Percentiles rank a stretch among this genome's conserved stretches.
phyloP scores from a whole-genome alignment of 495 filamentous ascomycete genomes.

The Trichoderma virens region DNA sequence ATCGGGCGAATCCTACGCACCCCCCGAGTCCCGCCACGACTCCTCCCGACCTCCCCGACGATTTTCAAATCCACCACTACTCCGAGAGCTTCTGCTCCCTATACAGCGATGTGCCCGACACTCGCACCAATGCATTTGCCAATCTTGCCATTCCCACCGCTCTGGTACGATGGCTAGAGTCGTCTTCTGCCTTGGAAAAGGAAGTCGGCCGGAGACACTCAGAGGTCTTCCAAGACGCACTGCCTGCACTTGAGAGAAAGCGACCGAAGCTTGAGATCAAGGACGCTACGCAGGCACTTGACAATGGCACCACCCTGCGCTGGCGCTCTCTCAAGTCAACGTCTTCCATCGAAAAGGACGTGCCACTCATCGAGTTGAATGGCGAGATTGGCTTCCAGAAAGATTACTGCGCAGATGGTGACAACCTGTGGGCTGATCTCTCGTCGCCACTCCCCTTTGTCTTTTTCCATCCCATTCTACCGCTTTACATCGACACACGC shows the following conservation, averaged over 20 bases:
- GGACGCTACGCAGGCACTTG: conserved; percentile 37
- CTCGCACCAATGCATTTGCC: conserved; percentile 58
- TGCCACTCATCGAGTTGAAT: conserved; percentile 76
- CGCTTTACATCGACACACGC: conserved; percentile 86
- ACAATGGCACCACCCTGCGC: conserved; percentile 31
- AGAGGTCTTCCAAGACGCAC: conserved; percentile 40
- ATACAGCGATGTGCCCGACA: conserved; percentile 52
- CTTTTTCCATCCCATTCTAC: conserved; percentile 71
- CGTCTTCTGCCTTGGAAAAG: conserved; percentile 41
- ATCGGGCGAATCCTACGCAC: conserved; percentile 33
- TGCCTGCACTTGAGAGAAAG: neutral
- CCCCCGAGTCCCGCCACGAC: conserved; percentile 49
- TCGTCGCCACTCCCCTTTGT: conserved; percentile 79
- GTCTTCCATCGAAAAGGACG: conserved; percentile 50
- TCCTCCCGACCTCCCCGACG: conserved; percentile 46
- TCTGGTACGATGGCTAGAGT: conserved; percentile 65
- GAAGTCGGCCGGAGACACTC: conserved; percentile 29
- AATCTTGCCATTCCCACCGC: conserved; percentile 59
- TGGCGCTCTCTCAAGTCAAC: conserved; percentile 64
- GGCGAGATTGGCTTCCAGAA: conserved; percentile 75
- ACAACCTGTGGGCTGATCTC: conserved; percentile 68
- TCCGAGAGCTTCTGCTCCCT: conserved; percentile 64
- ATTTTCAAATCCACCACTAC: conserved; percentile 53
- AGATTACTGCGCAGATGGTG: conserved; percentile 63
- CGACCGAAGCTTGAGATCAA: conserved; percentile 32